These are phyloP conservation scores for Linum tenue DNA, from an alignment of 345 rosid genomes.

Conservation along the genomic window DNA sequence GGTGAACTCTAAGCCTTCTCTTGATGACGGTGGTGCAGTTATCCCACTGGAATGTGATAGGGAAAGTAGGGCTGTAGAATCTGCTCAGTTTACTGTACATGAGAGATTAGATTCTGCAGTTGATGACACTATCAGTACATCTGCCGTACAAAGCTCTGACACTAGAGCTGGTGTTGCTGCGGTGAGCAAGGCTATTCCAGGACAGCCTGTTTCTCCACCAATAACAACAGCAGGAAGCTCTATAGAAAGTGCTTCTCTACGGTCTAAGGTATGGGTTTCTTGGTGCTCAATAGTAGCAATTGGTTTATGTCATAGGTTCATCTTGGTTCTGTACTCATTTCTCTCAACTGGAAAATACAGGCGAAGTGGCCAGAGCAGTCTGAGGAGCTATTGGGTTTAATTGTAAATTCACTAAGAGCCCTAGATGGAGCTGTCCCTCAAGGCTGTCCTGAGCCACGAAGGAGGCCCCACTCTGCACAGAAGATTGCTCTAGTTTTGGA, in stretches of 20 bases:
- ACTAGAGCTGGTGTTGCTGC: constrained; percentile 30
- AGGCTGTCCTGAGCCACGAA: constrained; percentile 87
- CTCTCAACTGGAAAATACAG: constrained; percentile 37
- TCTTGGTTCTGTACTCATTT: constrained; percentile 16
- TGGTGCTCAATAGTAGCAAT: constrained; percentile 3
- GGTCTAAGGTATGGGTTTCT: constrained; percentile 53
- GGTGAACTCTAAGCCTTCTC: constrained; percentile 36
- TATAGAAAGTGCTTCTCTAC: constrained; percentile 47
- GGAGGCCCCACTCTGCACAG: constrained; percentile 91
- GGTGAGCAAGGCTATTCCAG: constrained; percentile 47
- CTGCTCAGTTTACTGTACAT: constrained; percentile 43
- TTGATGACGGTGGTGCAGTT: constrained; percentile 39
- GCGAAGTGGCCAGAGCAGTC: constrained; percentile 99
- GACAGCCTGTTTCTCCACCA: constrained; percentile 50
- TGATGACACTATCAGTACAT: constrained; percentile 50
- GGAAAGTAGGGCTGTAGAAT: constrained; percentile 51
- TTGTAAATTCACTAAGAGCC: constrained; percentile 89
- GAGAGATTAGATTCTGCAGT: constrained; percentile 69
- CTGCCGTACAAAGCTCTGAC: constrained; percentile 74
- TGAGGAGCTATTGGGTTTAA: constrained; percentile 93
- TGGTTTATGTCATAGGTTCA: constrained; percentile 15
- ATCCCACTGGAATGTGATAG: constrained; percentile 52
- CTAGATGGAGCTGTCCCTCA: constrained; percentile 93
- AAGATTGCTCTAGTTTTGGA: constrained; percentile 89
- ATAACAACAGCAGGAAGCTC: constrained; percentile 52